These are phyloP conservation scores for Ambispora gerdemannii DNA, from an alignment of 192 early-diverging fungal genomes.

Conservation along the genomic window DNA sequence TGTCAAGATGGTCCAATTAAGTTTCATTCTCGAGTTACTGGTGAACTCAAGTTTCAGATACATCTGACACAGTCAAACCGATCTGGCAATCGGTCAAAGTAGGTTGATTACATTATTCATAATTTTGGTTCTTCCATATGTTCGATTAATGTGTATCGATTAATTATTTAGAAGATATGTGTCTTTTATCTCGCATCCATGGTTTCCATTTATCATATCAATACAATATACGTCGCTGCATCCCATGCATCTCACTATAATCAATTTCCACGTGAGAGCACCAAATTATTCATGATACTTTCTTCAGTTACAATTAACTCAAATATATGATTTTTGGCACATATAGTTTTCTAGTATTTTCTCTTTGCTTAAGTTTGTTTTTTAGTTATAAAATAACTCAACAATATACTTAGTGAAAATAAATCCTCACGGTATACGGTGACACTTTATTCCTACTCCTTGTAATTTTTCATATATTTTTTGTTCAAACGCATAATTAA, in stretches of 20 bases:
- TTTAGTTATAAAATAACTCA: too few species aligned
- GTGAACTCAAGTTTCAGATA: constrained; percentile 58
- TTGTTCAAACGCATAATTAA: too few species aligned
- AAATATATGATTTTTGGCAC: too few species aligned
- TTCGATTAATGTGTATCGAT: neutral
- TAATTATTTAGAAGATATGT: constrained; percentile 46
- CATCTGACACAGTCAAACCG: constrained; percentile 39
- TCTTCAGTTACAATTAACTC: too few species aligned
- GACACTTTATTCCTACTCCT: too few species aligned
- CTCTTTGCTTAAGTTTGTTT: too few species aligned
- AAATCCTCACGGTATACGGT: too few species aligned
- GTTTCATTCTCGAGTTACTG: constrained; percentile 59
- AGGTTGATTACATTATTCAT: constrained; percentile 1
- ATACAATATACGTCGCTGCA: constrained; percentile 44
- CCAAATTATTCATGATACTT: too few species aligned
- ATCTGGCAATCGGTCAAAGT: constrained; percentile 20
- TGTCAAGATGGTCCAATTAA: constrained; percentile 56
- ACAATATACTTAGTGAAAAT: too few species aligned
- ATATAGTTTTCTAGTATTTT: too few species aligned
- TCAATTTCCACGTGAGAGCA: constrained; percentile 50
- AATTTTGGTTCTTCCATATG: neutral
- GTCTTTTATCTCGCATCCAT: constrained; percentile 65
- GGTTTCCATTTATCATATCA: constrained; percentile 65
- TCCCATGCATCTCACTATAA: constrained; percentile 38
- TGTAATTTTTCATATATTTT: too few species aligned